phyloP scores from a whole-genome alignment of 495 filamentous ascomycete species.

The Podospora sp. region DNA sequence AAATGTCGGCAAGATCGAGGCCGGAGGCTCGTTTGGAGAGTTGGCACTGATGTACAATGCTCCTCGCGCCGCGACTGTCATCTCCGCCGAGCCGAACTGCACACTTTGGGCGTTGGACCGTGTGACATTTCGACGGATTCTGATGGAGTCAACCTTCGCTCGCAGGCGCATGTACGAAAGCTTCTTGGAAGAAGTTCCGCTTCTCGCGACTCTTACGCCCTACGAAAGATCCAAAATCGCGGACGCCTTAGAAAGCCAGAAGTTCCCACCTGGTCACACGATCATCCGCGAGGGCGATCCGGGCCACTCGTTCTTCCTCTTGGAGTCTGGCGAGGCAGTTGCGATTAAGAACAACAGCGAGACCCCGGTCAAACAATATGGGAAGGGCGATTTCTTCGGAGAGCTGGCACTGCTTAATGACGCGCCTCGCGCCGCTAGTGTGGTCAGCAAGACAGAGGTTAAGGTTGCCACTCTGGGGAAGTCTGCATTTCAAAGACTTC shows the following conservation, averaged over 20 bases:
- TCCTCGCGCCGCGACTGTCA: slow-evolving; percentile 92
- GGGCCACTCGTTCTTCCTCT: slow-evolving; percentile 88
- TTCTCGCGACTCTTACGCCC: slow-evolving; percentile 79
- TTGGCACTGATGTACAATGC: slow-evolving; percentile 98
- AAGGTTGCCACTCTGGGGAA: slow-evolving; percentile 95
- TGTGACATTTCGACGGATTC: slow-evolving; percentile 93
- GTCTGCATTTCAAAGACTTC: slow-evolving; percentile 88
- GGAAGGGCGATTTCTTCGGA: slow-evolving; percentile 95
- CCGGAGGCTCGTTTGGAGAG: slow-evolving; percentile 96
- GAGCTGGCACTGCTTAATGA: slow-evolving; percentile 93
- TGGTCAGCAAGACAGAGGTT: slow-evolving; percentile 77
- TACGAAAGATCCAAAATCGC: slow-evolving; percentile 97
- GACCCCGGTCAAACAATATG: slow-evolving; percentile 73
- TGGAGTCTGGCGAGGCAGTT: slow-evolving; percentile 87
- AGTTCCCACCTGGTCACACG: slow-evolving; percentile 73
- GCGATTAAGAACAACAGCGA: slow-evolving; percentile 70
- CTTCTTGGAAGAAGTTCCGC: slow-evolving; percentile 93
- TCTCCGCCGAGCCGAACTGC: slow-evolving; percentile 75
- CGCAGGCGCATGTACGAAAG: slow-evolving; percentile 94
- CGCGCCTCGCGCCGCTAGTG: slow-evolving; percentile 87
- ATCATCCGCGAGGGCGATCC: slow-evolving; percentile 94
- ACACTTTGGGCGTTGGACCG: slow-evolving; percentile 94
- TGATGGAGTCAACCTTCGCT: slow-evolving; percentile 98
- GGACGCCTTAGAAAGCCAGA: slow-evolving; percentile 89
- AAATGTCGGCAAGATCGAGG: slow-evolving; percentile 78